These are phyloP conservation scores for Pharnaceum exiguum DNA, from an alignment of 148 eudicot species.

Conservation along the genomic window DNA sequence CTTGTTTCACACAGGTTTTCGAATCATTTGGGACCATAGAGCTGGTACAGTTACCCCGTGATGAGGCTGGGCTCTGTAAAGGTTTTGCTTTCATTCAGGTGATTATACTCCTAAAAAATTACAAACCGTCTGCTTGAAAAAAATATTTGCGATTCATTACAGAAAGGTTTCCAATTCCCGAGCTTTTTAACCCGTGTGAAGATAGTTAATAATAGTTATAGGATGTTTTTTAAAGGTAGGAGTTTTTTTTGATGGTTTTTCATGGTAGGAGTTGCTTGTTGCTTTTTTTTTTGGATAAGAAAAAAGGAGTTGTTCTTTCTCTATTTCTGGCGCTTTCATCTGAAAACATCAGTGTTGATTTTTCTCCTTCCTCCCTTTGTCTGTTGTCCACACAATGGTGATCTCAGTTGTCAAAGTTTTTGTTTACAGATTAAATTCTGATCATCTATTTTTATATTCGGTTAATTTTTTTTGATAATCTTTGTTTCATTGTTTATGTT, in stretches of 20 bases:
- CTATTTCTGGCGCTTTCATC: too few species aligned
- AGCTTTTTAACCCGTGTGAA: too few species aligned
- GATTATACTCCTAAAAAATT: not conserved
- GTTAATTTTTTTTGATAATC: not conserved
- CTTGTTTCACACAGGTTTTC: conserved; percentile 50
- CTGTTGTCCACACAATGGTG: not conserved
- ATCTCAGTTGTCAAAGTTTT: not conserved
- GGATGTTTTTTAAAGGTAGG: too few species aligned
- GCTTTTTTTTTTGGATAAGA: too few species aligned
- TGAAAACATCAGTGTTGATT: too few species aligned
- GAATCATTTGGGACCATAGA: conserved; percentile 88
- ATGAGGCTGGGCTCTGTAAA: conserved; percentile 71
- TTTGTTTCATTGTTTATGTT: conserved; percentile 1
- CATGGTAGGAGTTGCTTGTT: too few species aligned
- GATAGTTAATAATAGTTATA: too few species aligned
- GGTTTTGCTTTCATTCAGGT: conserved; percentile 97
- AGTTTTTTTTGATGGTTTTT: too few species aligned
- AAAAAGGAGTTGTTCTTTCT: too few species aligned
- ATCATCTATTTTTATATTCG: not conserved
- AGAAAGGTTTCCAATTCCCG: too few species aligned
- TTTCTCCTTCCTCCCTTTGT: too few species aligned
- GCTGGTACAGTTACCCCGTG: conserved; percentile 85
- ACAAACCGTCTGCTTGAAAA: not conserved
- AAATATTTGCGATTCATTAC: not conserved
- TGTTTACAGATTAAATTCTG: not conserved